Evolutionary conservation across 495 filamentous ascomycete genomes (phyloP), one percentile per base, ranked within the genome.

Genomic region (Filosporella fistucella): DNA sequence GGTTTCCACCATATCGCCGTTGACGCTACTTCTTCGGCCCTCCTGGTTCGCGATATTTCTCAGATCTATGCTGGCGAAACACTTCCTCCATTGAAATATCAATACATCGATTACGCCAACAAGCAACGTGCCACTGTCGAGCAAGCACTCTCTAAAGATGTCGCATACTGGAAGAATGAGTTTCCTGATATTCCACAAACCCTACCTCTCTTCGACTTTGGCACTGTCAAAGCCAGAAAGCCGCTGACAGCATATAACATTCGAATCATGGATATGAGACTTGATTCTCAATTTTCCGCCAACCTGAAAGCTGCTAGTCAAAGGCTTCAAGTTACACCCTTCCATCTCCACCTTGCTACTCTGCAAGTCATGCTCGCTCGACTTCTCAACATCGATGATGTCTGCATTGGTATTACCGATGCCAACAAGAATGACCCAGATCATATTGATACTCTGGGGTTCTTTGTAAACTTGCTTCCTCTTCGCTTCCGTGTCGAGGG

Each of bases 341-440:
- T 66, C 36, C 63, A 68, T 23, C 57, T 68, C 41, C 58, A 61
- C 32, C 42, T 68, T 0, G 58, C 58, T 9, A 46, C 37, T 0
- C 56, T 64, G 30, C 34, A 51, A 25, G 48, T 42, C 0, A 32
- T 68, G 4, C 35, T 68, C 1, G 28, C 43, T 6, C 32, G 55
- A 13, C 33, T 55, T n/a, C 6, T 39, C 0, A 44, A 66, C 9
- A 38, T 42, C 1, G 55, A 68, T 0, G 60, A 71, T 16, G 18
- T 76, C 22, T 65, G 52, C 26, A 71, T 77, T 23, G 72, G 73
- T 3, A 61, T 77, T 12, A 65, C 62, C 0, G 67, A 72, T 49
- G 66, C 60, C 5, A 69, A 69, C 40, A 14, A 21, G 2, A 42
- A 32, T 20, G 55, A 56, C 30, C 12, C 20, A 12, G 45, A 28